Evolutionary conservation across 1,284 basidiomycete genomes (phyloP), one percentile per base, ranked within the genome.

Genomic region (Quambalaria eucalypti): DNA sequence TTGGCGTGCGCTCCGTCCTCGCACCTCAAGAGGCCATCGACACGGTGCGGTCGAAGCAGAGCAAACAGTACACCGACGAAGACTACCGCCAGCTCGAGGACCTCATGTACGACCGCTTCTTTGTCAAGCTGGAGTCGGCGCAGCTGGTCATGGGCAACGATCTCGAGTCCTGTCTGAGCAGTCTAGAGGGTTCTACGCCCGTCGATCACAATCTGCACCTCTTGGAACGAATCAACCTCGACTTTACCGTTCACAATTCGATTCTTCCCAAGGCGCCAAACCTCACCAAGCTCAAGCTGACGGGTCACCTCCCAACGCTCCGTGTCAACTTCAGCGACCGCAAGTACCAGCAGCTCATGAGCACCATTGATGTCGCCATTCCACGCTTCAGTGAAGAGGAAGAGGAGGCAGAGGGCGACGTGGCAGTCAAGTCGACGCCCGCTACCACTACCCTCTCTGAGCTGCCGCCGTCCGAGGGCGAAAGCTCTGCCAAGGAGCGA

Each of bases 321-420:
- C 86, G 88, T 68, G 82, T 96, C 74, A 98, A 99, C 77, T 82
- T 98, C 60, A 98, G 95, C 5, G 95, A 98, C 67, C 82, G 82
- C 23, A 99, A 98, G 77, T 99, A 99, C 79, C 90, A 93, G 77
- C 84, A 87, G 2, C 78, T 98, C 44, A 91, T 98, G 88, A 84
- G 87, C 19, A 82, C 98, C 61, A 84, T 98, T 68, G 91, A 97
- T 67, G 86, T 91, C 10, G 84, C 87, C 28, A 85, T 99, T 38
- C 95, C 95, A 2, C 83, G 86, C 56, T 86, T 97, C 66, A 87
- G 81, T 50, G 81, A 85, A 44, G 81, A 80, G 30, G 65, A 28
- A 3, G 53, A 23, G 7, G n/a, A 36, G n/a, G 65, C 21, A 3
- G 53, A 23, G 7, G n/a, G 26, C 14, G 36, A 39, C 36, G 36